phyloP scores from a whole-genome alignment of 108 stramenopile genomes.

The Seminavis robusta region DNA sequence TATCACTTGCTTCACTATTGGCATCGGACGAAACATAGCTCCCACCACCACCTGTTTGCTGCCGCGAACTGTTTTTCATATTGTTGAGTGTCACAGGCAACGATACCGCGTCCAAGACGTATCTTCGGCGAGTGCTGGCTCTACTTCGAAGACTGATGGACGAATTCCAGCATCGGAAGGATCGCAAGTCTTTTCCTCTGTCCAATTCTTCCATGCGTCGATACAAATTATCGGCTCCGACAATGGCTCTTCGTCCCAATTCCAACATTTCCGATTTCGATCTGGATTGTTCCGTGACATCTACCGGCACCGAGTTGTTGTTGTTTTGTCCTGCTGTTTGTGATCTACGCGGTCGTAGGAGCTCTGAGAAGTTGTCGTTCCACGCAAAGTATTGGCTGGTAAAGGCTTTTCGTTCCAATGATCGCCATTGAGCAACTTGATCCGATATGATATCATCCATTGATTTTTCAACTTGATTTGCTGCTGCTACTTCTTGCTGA shows the following conservation, averaged over 20 bases:
- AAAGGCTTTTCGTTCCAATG: slow-evolving; percentile 15
- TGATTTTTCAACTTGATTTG: no score
- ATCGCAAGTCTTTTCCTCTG: slow-evolving; percentile 46
- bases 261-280: slow-evolving; percentile 45
- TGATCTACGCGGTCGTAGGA: slow-evolving; percentile 17
- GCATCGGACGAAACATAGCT: neutral
- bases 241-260: slow-evolving; percentile 45
- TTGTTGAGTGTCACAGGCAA: slow-evolving; percentile 9
- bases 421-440: neutral
- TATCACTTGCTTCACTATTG: slow-evolving; percentile 2
- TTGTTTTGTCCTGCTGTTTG: neutral
- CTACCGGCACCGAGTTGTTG: no score
- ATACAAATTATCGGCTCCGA: slow-evolving; percentile 42
- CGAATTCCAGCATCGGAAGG: slow-evolving; percentile 57
- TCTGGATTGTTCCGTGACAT: no score
- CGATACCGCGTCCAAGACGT: slow-evolving; percentile 27
- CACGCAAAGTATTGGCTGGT: slow-evolving; percentile 49
- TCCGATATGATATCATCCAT: slow-evolving; percentile 15
- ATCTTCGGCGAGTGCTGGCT: slow-evolving; percentile 53
- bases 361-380: slow-evolving; percentile 32
- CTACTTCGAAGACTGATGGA: slow-evolving; percentile 56
- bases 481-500: no score
- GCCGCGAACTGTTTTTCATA: neutral
- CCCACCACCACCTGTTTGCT: neutral
- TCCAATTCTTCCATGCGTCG: slow-evolving; percentile 55